Evolutionary conservation across 345 rosid species (phyloP), one percentile per base, ranked within the genome.

Genomic region (Viola odorata): DNA sequence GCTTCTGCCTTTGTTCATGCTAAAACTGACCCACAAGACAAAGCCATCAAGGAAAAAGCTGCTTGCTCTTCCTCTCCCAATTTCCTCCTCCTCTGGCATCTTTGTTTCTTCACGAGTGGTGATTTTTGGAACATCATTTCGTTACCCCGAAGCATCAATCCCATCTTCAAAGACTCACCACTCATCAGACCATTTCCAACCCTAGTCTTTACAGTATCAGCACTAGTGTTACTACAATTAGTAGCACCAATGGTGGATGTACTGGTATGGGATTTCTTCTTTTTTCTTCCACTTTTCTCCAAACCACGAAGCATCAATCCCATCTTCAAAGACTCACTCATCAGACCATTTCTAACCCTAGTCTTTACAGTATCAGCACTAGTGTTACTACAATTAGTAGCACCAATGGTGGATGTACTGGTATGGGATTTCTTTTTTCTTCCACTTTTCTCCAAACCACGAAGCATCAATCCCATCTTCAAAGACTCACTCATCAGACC

Each of bases 21-120:
- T 55, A 82, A 82, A 72, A 82, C 84, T 47, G 81, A 73, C 65
- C 76, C 84, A 50, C 82, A 82, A 3, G 98, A 91, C 73, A 91
- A 58, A 8, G 96, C 92, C 79, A 91, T 62, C 51, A 91, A 67
- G 61, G 80, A 82, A 55, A 87, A 73, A 68, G 98, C 98, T 45
- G 98, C 96, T 61, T 81, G 85, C 70, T 91, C 91, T 69, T 85
- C 91, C 73, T 88, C 95, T 12, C 82, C 69, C 69, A 84, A 36
- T 69, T 53, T 72, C 68, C 82, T 83, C 55, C 74, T 86, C 68
- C 88, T 80, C 49, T 65, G 86, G 61, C 86, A 76, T 75, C 95
- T 69, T 59, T 80, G 85, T 68, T 86, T 88, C 81, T 83, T 86
- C 61, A 82, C 82, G 16, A 63, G 8, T 15, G 70, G n/a, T 51